Base-by-base conservation (phyloP, 768 basidiomycete species). In the Tremella yokohamensis region DNA sequence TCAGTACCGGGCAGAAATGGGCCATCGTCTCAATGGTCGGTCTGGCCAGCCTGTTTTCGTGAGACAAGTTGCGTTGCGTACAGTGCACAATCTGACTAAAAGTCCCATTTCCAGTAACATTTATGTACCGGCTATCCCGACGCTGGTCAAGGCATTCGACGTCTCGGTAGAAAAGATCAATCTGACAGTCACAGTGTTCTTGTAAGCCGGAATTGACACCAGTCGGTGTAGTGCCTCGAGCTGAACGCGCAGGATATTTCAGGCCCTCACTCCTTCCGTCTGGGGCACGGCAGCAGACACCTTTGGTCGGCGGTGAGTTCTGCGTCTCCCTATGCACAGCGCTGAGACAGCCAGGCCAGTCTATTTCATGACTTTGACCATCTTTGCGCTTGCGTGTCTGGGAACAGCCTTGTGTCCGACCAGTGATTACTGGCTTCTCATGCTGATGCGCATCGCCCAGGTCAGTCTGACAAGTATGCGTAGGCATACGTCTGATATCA, bases 61-160 rank as follows among this genome's bases (percentile, higher is more conserved):
- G 52, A 47, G 64, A 25, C 13, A 15, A 18, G 8, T 26, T 34
- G 49, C 16, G 4, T n/a, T 49, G 19, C 25, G 8, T 20, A 19
- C n/a, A 18, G 18, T n/a, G 1, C 9, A 6, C 24, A 44, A n/a
- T 18, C 25, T 48, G 29, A 25, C 18, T 22, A 1, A 0, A 54
- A 66, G 65, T 24, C 86, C 87, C 0, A 76, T 89, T 11, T 87
- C 87, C 1, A 81, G 87, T 2, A 88, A 84, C 56, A 86, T 89
- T 56, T 90, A 89, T 70, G 83, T 88, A 48, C 88, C 88, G 6
- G 87, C 85, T 12, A 85, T 92, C 40, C 89, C 89, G 0, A 79
- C 82, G 0, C 76, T 91, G 20, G 80, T 85, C 0, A 60, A 60
- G 18, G 85, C 78, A 2, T 88, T 92, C 68, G 70, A 84, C 65